Conservation (phyloP, 345 rosid genomes). For the Excoecaria agallocha region DNA sequence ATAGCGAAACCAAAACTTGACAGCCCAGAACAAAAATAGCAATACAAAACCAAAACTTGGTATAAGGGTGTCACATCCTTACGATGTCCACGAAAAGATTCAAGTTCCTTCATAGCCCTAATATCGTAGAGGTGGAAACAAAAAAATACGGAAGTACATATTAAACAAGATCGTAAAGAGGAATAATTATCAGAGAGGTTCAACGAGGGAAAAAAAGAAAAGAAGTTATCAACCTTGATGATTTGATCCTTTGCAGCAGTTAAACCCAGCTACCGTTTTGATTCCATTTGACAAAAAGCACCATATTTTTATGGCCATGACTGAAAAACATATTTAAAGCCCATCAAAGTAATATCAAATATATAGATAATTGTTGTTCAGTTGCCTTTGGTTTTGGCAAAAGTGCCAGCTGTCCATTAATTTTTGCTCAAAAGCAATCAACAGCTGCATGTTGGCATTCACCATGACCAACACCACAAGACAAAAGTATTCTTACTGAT, state of each 20-base stretch:
- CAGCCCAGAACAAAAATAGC: no score
- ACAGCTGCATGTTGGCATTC: not conserved
- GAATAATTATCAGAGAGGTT: not conserved
- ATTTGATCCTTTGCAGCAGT: slow-evolving; percentile 97
- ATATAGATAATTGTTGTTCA: not conserved
- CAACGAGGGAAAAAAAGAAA: not conserved
- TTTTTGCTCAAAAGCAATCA: not conserved
- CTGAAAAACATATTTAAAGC: slow-evolving; percentile 42
- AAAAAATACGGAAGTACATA: not conserved
- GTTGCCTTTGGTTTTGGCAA: slow-evolving; percentile 7
- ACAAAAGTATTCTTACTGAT: no score
- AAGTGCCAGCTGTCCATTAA: not conserved
- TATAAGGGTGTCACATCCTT: slow-evolving; percentile 98
- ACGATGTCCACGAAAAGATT: slow-evolving; percentile 91
- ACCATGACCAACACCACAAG: not conserved
- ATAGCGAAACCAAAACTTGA: no score
- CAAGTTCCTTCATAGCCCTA: slow-evolving; percentile 99
- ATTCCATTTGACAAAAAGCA: slow-evolving; percentile 97
- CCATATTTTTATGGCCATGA: slow-evolving; percentile 97
- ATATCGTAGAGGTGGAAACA: slow-evolving; percentile 74
- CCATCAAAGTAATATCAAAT: not conserved
- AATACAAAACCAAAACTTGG: no score
- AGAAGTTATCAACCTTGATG: slow-evolving; percentile 57
- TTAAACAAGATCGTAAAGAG: not conserved
- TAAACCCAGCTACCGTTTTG: slow-evolving; percentile 98